Evolutionary conservation across 768 basidiomycete genomes (phyloP).

Genomic region (Lactarius tabidus): DNA sequence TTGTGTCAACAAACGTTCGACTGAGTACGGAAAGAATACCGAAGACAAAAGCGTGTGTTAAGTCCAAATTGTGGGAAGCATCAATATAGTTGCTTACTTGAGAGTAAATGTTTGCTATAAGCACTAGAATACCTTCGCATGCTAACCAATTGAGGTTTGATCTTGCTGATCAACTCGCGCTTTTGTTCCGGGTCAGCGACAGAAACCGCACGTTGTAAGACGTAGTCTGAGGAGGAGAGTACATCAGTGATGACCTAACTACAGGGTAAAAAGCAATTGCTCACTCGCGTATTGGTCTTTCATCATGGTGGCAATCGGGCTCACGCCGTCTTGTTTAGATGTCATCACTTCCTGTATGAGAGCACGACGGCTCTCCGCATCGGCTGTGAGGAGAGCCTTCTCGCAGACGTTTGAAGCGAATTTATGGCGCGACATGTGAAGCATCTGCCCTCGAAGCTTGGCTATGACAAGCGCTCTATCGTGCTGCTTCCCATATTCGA

Average conservation of each 20-base stretch:
- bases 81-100: constrained; percentile 50
- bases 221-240: constrained; percentile 57
- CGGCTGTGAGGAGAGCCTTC: constrained; percentile 72
- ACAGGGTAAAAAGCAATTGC: constrained; percentile 32
- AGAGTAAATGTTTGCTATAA: constrained; percentile 75
- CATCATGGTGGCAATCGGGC: constrained; percentile 66
- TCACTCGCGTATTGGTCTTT: constrained; percentile 86
- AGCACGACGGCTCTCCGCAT: constrained; percentile 55
- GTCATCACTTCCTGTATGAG: constrained; percentile 82
- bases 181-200: constrained; percentile 71
- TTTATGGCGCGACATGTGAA: constrained; percentile 80
- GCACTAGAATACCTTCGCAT: constrained; percentile 70
- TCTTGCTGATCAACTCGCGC: constrained; percentile 54
- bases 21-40: constrained; percentile 36
- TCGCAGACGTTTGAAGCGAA: constrained; percentile 97
- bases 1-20: constrained; percentile 56
- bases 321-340: constrained; percentile 59
- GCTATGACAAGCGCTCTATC: constrained; percentile 66
- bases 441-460: constrained; percentile 71
- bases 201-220: constrained; percentile 72
- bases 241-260: constrained; percentile 6
- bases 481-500: constrained; percentile 69
- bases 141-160: constrained; percentile 61
- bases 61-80: constrained; percentile 3
- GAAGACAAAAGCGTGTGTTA: constrained; percentile 7